Conservation (phyloP, 2,329 filamentous ascomycete genomes). For the Paecilomyces fulvus region DNA sequence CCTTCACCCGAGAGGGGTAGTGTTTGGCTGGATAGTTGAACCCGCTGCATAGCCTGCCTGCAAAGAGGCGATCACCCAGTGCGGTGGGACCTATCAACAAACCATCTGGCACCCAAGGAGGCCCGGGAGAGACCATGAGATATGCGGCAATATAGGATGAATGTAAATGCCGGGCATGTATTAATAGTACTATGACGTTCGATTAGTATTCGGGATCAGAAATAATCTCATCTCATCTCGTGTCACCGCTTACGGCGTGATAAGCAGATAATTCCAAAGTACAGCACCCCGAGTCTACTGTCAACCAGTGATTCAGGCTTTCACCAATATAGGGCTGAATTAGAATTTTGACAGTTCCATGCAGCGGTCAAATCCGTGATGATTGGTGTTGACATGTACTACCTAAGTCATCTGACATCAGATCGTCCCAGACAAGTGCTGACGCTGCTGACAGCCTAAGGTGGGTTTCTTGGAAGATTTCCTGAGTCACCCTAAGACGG, state of each 20-base stretch:
- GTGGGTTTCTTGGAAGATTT: too few species aligned
- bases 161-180: not conserved
- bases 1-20: not conserved
- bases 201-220: not conserved
- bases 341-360: not conserved
- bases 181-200: not conserved
- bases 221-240: not conserved
- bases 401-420: not conserved
- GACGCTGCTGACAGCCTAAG: too few species aligned
- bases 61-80: not conserved
- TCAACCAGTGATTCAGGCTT: not conserved
- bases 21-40: not conserved
- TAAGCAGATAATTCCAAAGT: not conserved
- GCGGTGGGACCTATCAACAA: too few species aligned
- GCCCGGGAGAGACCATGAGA: not conserved
- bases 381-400: not conserved
- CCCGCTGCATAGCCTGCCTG: not conserved
- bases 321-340: not conserved
- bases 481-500: too few species aligned
- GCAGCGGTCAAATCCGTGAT: not conserved
- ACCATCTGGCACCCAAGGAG: not conserved
- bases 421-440: not conserved
- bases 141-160: not conserved
- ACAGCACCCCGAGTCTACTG: not conserved
- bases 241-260: not conserved